Percentiles rank a stretch among this genome's conserved stretches.
Evolutionary conservation across 306 rosid genomes (phyloP).

Genomic region (Dryas alaskensis): DNA sequence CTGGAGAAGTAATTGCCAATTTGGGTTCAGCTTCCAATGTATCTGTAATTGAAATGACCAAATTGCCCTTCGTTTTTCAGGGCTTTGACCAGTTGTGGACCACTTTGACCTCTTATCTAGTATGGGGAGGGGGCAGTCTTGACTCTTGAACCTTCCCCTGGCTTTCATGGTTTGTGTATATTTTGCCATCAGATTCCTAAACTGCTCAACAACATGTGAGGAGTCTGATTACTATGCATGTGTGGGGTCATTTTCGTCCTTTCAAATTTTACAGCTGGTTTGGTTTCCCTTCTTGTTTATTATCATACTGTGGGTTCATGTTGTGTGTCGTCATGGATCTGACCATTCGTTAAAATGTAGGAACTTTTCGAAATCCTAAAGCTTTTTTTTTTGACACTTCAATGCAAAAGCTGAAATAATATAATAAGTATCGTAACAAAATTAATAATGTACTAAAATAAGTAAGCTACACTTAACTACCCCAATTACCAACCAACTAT

Average conservation of each 20-base stretch:
- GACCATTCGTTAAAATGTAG: slow-evolving; percentile 18
- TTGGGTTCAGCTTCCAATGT: slow-evolving; percentile 30
- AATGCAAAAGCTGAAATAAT: not conserved
- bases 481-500: not conserved
- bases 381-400: not conserved
- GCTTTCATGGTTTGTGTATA: slow-evolving; percentile 4
- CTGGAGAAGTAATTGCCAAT: slow-evolving; percentile 26
- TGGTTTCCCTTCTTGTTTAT: not conserved
- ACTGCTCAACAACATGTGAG: slow-evolving; percentile 10
- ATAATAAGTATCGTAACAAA: not conserved
- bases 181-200: not conserved
- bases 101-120: slow-evolving; percentile 43
- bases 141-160: not conserved
- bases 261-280: slow-evolving; percentile 9
- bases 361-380: slow-evolving; percentile 21
- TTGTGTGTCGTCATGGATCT: slow-evolving; percentile 20
- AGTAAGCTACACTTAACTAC: slow-evolving; percentile 1
- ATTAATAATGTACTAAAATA: not conserved
- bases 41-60: slow-evolving; percentile 28
- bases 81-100: slow-evolving; percentile 23
- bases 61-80: slow-evolving; percentile 27
- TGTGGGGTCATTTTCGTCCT: slow-evolving; percentile 23
- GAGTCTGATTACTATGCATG: not conserved
- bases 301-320: not conserved
- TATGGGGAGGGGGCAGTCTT: slow-evolving; percentile 13